Percentiles rank a stretch among this genome's conserved stretches.
These are phyloP conservation scores for Tardiomyces depauwii DNA, from an alignment of 1,139 yeast genomes.

Conservation along the genomic window DNA sequence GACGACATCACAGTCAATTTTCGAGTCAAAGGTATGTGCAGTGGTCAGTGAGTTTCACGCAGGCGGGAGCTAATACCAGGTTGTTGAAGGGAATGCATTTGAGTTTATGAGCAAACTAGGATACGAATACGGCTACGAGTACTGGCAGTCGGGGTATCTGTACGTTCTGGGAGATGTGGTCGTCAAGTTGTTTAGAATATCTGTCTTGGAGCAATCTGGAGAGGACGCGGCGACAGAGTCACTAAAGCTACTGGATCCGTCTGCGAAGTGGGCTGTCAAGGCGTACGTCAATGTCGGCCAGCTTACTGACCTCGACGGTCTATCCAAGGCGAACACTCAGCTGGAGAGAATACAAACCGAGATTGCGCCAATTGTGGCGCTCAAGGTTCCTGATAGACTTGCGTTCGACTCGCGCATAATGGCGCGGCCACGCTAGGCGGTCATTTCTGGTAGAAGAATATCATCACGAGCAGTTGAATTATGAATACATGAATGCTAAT, in stretches of 20 bases:
- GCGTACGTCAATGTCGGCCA: constrained; percentile 59
- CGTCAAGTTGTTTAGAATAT: constrained; percentile 47
- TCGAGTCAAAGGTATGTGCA: constrained; percentile 44
- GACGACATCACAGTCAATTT: constrained; percentile 55
- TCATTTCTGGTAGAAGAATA: too few species aligned
- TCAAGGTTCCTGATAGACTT: constrained; percentile 67
- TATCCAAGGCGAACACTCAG: constrained; percentile 54
- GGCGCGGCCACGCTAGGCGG: neutral
- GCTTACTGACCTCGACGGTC: constrained; percentile 65
- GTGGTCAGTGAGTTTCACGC: too few species aligned
- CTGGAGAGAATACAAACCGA: constrained; percentile 52
- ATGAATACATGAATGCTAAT: neutral
- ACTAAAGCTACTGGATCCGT: constrained; percentile 39
- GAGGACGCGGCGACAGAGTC: constrained; percentile 4
- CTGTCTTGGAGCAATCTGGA: constrained; percentile 20
- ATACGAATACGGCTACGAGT: constrained; percentile 54
- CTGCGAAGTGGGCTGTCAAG: constrained; percentile 51
- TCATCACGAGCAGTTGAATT: too few species aligned
- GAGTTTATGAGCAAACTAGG: constrained; percentile 55
- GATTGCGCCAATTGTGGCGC: constrained; percentile 52
- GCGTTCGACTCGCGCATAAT: constrained; percentile 62
- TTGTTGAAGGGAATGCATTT: constrained; percentile 21
- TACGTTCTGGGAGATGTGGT: constrained; percentile 55
- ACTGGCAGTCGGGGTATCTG: constrained; percentile 53
- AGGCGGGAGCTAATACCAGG: neutral